Conservation (phyloP, 139 green algal genomes). For the Micromonas pusilla region DNA sequence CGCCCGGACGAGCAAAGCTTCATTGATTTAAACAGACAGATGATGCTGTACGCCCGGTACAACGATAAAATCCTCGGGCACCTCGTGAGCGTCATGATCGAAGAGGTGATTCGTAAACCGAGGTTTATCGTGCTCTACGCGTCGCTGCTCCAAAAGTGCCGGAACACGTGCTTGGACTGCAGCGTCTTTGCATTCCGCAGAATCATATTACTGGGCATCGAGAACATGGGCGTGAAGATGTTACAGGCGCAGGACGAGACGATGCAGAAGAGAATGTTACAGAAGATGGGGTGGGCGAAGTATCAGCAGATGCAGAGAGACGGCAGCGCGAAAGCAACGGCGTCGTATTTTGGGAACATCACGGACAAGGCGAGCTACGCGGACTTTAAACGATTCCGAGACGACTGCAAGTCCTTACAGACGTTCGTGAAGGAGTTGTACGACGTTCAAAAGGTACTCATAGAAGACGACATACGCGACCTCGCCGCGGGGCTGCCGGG, state of each 20-base stretch:
- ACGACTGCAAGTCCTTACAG: not conserved
- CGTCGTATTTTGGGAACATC: not conserved
- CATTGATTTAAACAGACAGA: not conserved
- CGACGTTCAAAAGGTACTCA: not conserved
- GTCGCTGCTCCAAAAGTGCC: not conserved
- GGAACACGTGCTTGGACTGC: not conserved
- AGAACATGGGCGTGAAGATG: not conserved
- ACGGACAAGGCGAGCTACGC: not conserved
- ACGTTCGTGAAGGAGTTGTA: not conserved
- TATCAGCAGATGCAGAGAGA: not conserved
- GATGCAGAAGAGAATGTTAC: not conserved
- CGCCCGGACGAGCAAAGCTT: constrained; percentile 1
- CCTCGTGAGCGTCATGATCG: not conserved
- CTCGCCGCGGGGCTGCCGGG: not conserved
- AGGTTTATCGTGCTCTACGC: not conserved
- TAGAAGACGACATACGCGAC: not conserved
- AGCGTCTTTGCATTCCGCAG: not conserved
- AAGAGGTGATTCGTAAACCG: not conserved
- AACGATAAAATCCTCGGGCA: not conserved
- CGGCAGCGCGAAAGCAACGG: not conserved
- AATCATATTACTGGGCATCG: not conserved
- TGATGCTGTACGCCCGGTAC: constrained; percentile 3
- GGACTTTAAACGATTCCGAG: constrained; percentile 1
- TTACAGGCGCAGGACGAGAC: not conserved
- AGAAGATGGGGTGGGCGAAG: not conserved